These are phyloP conservation scores for Rhizomucor miehei DNA, from an alignment of 371 early-diverging fungal species.

Conservation along the genomic window DNA sequence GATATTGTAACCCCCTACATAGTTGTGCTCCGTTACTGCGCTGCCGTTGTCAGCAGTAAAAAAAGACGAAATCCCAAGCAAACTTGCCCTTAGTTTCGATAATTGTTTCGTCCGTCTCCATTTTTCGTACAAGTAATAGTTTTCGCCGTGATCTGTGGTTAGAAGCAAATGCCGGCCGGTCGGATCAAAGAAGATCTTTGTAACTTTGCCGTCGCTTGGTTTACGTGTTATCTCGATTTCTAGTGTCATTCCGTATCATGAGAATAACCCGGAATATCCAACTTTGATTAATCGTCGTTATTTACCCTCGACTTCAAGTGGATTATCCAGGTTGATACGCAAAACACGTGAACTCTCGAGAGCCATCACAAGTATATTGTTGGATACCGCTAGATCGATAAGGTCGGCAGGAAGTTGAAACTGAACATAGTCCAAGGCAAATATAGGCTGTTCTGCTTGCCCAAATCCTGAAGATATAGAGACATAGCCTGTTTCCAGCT, in stretches of 20 bases:
- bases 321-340: conserved; percentile 65
- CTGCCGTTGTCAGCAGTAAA: background rate
- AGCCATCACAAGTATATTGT: conserved; percentile 74
- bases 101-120: conserved; percentile 75
- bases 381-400: conserved; percentile 72
- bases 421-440: conserved; percentile 79
- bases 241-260: too few relatives aligned
- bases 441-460: conserved; percentile 57
- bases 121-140: conserved; percentile 76
- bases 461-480: conserved; percentile 37
- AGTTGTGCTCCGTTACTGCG: background rate
- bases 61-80: background rate
- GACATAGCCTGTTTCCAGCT: conserved; percentile 58
- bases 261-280: too few relatives aligned
- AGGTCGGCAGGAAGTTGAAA: conserved; percentile 73
- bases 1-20: conserved; percentile 73
- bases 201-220: conserved; percentile 59
- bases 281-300: too few relatives aligned
- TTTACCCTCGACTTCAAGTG: conserved; percentile 23
- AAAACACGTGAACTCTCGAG: conserved; percentile 63
- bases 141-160: conserved; percentile 83
- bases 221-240: conserved; percentile 77
- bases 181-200: conserved; percentile 80
- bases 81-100: conserved; percentile 57
- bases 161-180: conserved; percentile 84